phyloP scores from a whole-genome alignment of 2,329 filamentous ascomycete genomes.

The Didymosphaeria variabile region DNA sequence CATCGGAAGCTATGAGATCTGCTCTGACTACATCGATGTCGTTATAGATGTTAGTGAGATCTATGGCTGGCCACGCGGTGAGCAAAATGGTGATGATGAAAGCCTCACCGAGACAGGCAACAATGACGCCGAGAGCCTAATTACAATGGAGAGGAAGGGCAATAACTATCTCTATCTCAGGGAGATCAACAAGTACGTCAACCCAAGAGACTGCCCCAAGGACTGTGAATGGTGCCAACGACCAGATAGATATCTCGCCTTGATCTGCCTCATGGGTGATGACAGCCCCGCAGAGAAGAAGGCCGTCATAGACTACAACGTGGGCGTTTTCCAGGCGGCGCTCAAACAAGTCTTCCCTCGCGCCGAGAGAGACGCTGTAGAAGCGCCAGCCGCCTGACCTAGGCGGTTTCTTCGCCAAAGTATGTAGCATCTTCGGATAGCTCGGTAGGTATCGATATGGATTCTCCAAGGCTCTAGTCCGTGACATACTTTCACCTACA shows the following conservation, averaged over 20 bases:
- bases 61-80: constrained; percentile 76
- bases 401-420: not conserved
- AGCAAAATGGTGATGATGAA: constrained; percentile 37
- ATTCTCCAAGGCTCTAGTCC: not conserved
- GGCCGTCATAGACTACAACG: constrained; percentile 86
- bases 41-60: constrained; percentile 97
- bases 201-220: not conserved
- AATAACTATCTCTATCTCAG: constrained; percentile 70
- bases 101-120: constrained; percentile 49
- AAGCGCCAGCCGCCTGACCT: constrained; percentile 5
- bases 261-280: constrained; percentile 88
- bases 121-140: constrained; percentile 68
- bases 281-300: constrained; percentile 83
- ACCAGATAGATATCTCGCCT: constrained; percentile 70
- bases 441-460: too few relatives aligned
- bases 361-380: constrained; percentile 38
- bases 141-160: constrained; percentile 67
- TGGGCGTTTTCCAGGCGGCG: constrained; percentile 81
- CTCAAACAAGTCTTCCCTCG: constrained; percentile 78
- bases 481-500: not conserved
- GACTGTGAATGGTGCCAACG: constrained; percentile 14
- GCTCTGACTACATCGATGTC: constrained; percentile 97
- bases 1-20: constrained; percentile 97
- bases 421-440: not conserved
- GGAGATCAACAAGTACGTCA: constrained; percentile 71